Percentiles rank a stretch among this genome's conserved stretches.
Conservation (phyloP, 768 basidiomycete genomes). For the Russula foetens region DNA sequence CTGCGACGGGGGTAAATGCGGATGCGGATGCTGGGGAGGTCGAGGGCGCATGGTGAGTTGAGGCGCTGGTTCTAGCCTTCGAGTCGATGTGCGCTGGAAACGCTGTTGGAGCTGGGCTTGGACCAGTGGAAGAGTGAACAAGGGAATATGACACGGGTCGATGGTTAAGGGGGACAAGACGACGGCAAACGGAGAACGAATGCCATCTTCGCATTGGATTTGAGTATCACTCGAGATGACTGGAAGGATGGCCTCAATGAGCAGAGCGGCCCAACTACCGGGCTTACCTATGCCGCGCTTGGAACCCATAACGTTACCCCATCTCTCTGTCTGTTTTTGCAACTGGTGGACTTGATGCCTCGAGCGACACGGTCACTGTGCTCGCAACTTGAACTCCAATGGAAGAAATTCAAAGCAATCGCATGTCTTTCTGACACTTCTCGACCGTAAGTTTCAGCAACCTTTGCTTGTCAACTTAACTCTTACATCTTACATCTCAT, state of each 20-base stretch:
- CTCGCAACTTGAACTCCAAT: too few relatives aligned
- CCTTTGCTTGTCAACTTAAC: too few relatives aligned
- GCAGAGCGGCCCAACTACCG: too few relatives aligned
- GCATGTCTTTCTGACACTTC: too few relatives aligned
- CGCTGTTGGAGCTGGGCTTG: not conserved
- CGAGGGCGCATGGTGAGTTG: not conserved
- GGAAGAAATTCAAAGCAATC: too few relatives aligned
- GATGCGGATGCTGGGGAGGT: not conserved
- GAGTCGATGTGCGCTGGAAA: not conserved
- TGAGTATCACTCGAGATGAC: not conserved
- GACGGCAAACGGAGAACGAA: not conserved
- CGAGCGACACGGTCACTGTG: too few relatives aligned
- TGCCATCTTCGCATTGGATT: conserved; percentile 14
- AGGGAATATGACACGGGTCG: not conserved
- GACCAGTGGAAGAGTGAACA: not conserved
- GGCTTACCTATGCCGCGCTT: too few relatives aligned
- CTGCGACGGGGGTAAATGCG: not conserved
- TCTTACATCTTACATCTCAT: too few relatives aligned
- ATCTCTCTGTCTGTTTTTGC: too few relatives aligned
- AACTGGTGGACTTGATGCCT: too few relatives aligned
- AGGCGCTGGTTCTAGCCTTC: not conserved
- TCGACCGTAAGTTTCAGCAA: too few relatives aligned
- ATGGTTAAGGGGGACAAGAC: not conserved
- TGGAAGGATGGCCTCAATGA: not conserved
- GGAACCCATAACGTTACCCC: too few relatives aligned